Percentiles rank a stretch among this genome's conserved stretches.
phyloP scores from a whole-genome alignment of 2,329 filamentous ascomycete genomes.

The Fusarium torreyae region DNA sequence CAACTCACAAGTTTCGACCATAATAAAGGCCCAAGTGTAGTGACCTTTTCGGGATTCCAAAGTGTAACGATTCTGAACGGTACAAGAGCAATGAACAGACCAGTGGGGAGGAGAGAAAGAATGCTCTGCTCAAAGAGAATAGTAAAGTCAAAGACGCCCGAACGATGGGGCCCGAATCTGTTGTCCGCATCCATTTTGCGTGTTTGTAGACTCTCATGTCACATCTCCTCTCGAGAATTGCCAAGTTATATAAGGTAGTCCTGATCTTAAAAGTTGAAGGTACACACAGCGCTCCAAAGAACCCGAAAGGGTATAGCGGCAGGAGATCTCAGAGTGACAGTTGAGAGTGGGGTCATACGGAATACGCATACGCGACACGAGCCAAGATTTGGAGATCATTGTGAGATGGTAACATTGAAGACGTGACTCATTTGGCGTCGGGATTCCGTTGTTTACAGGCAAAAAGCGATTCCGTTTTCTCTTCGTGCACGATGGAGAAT shows the following conservation, averaged over 20 bases:
- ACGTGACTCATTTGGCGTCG: neutral
- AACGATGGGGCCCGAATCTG: constrained; percentile 46
- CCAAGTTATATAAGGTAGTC: neutral
- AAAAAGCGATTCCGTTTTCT: too few species aligned
- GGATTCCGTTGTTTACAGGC: neutral
- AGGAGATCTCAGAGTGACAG: neutral
- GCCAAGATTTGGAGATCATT: neutral
- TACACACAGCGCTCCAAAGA: constrained; percentile 29
- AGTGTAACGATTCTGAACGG: constrained; percentile 39
- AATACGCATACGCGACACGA: constrained; percentile 14
- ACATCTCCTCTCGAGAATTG: neutral
- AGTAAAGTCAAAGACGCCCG: constrained; percentile 51
- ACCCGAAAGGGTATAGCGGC: constrained; percentile 8
- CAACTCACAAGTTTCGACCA: constrained; percentile 46
- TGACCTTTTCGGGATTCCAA: constrained; percentile 10
- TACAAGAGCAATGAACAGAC: constrained; percentile 45
- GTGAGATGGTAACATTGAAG: neutral
- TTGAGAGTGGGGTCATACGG: constrained; percentile 24
- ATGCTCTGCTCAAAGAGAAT: constrained; percentile 53
- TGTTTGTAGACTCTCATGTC: neutral
- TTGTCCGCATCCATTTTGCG: constrained; percentile 33
- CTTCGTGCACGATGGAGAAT: neutral
- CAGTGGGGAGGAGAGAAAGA: constrained; percentile 48
- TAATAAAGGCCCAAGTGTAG: constrained; percentile 23
- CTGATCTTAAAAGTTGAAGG: too few species aligned